Conservation (phyloP, 2,329 filamentous ascomycete species). For the Curvularia sp. region DNA sequence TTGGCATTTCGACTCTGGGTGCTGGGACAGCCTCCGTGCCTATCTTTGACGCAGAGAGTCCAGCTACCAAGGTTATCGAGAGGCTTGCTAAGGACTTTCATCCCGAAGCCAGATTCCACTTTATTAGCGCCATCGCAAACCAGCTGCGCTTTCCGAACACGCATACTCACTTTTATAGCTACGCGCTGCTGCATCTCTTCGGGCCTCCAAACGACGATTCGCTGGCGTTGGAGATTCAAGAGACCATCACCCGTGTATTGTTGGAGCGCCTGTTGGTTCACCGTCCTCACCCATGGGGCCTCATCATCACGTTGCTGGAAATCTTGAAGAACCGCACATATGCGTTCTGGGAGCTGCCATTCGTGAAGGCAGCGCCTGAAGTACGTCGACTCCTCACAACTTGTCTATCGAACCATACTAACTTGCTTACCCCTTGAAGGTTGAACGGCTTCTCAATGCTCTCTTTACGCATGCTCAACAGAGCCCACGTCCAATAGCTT, state of each 20-base stretch:
- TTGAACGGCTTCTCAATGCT: constrained; percentile 56
- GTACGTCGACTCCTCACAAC: constrained; percentile 48
- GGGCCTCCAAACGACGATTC: constrained; percentile 64
- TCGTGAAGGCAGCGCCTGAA: constrained; percentile 88
- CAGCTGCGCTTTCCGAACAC: constrained; percentile 90
- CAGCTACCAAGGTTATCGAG: constrained; percentile 75
- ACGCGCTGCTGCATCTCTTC: constrained; percentile 84
- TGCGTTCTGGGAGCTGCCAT: constrained; percentile 90
- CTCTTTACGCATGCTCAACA: constrained; percentile 57
- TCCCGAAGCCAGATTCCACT: constrained; percentile 81
- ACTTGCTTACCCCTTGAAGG: constrained; percentile 43
- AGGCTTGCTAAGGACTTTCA: constrained; percentile 77
- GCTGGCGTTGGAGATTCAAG: constrained; percentile 77
- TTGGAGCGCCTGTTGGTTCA: constrained; percentile 87
- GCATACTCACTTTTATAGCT: constrained; percentile 92
- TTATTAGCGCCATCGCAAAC: constrained; percentile 85
- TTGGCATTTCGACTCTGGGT: constrained; percentile 75
- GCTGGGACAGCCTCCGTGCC: constrained; percentile 65
- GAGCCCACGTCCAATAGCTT: constrained; percentile 53
- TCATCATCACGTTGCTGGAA: constrained; percentile 87
- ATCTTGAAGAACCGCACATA: constrained; percentile 90
- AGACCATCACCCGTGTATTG: constrained; percentile 88
- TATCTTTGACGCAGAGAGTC: constrained; percentile 68
- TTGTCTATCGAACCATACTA: constrained; percentile 19
- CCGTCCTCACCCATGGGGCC: constrained; percentile 94